Evolutionary conservation across 2,329 filamentous ascomycete genomes (phyloP), one percentile per base, ranked within the genome.

Genomic region (Periconia sp.): DNA sequence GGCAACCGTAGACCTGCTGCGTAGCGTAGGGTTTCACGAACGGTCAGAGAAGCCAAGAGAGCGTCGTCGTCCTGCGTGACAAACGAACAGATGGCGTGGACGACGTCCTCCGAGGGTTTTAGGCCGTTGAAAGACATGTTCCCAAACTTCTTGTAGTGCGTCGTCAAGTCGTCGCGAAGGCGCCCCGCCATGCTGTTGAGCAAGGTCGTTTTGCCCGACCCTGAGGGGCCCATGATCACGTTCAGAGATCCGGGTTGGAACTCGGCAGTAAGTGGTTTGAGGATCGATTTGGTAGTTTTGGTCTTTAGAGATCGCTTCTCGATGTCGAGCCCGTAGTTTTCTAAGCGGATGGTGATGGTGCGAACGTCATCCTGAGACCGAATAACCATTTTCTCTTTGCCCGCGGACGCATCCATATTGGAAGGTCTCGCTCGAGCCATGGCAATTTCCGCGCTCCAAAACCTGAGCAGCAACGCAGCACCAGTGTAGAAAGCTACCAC

Each of bases 61-160:
- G 87, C 89, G 61, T 91, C 88, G 52, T 92, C 89, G 54, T 91
- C 88, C 59, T 92, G 89, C 19, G 87, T 90, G 7, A 92, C 89
- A 56, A 90, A 92, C 0, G 88, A 91, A 41, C 86, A 88, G 0
- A 91, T 82, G 0, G 88, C 89, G 30, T 86, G 81, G 33, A 92
- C 80, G 3, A 92, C 88, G 0, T 84, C 81, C 47, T 85, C 81
- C 0, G 87, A 88, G 0, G 89, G 89, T 1, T 82, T 74, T 1
- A 87, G 83, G 0, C 83, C 85, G 60, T 92, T 92, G 68, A 91
- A 90, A 0, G 82, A 80, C 69, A 92, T 82, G 44, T 78, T 80
- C 0, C 89, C 89, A 6, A 77, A 78, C 2, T 82, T 76, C 5
- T 75, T 77, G 63, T 92, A 92, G 51, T 79, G 80, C 0, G 85